A percentile compares a stretch with the other conserved stretches of the same genome.
phyloP scores from a whole-genome alignment of 371 early-diverging fungal species.

The Haplosporangium sp. region DNA sequence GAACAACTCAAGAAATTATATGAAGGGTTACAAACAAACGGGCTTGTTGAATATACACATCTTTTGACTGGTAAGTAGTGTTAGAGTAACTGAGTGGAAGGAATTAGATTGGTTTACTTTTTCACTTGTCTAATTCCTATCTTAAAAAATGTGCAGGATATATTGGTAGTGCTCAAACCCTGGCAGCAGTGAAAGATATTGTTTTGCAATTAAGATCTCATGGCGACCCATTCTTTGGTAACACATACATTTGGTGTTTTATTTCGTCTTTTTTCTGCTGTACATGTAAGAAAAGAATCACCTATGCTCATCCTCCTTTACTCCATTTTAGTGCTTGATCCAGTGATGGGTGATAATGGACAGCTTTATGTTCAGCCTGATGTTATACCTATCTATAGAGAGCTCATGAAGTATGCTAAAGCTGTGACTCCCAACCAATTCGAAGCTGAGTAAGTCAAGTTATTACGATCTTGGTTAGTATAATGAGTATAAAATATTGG shows the following conservation, averaged over 20 bases:
- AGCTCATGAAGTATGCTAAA: conserved; percentile 75
- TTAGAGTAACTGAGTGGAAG: not conserved
- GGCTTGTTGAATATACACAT: conserved; percentile 81
- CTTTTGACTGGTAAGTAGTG: conserved; percentile 74
- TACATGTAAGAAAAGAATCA: too few relatives aligned
- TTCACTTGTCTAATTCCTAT: not conserved
- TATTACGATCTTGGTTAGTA: too few relatives aligned
- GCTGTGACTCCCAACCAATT: conserved; percentile 94
- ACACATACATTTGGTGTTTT: not conserved
- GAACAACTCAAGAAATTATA: conserved; percentile 75
- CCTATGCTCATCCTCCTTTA: not conserved
- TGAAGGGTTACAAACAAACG: conserved; percentile 80
- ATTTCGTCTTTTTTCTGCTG: not conserved
- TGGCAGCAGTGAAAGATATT: conserved; percentile 71
- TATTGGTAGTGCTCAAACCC: conserved; percentile 80
- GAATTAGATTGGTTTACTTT: not conserved
- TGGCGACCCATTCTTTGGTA: conserved; percentile 63
- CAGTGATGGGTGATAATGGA: conserved; percentile 94
- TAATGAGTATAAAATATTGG: not conserved
- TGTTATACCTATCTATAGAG: conserved; percentile 82
- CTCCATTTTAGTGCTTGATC: conserved; percentile 79
- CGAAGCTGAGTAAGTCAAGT: conserved; percentile 81
- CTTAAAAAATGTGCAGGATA: conserved; percentile 66
- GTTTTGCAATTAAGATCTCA: conserved; percentile 61
- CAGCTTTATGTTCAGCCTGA: conserved; percentile 86